A percentile compares a stretch with the other conserved stretches of the same genome.
Conservation (phyloP, 257 asterid species). For the Fraxinus excelsior region DNA sequence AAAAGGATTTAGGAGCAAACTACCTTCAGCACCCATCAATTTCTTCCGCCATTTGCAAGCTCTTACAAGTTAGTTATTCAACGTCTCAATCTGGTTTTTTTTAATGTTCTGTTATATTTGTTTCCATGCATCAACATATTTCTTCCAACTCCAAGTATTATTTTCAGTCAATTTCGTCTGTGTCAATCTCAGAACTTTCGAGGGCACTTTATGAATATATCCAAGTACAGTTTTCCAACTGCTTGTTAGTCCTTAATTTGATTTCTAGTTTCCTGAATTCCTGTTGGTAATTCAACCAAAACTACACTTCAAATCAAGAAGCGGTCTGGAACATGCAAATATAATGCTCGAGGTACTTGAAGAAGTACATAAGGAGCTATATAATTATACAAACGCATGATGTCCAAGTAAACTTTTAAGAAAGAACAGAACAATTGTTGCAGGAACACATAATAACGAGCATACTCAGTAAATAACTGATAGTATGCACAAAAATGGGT, state of each 20-base stretch:
- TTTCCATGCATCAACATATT: background rate
- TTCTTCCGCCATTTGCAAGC: conserved; percentile 30
- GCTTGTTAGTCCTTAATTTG: background rate
- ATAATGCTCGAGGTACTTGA: too few species aligned
- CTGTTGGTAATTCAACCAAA: background rate
- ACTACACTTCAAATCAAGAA: background rate
- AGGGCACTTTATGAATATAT: background rate
- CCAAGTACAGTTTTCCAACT: background rate
- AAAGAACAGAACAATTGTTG: background rate
- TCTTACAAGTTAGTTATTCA: background rate
- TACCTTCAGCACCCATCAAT: conserved; percentile 27
- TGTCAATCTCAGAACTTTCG: background rate
- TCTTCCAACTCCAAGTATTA: background rate
- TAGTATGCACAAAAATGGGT: background rate
- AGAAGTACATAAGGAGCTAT: too few species aligned
- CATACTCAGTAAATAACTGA: background rate
- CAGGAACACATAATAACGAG: background rate
- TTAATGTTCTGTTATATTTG: background rate
- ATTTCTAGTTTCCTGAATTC: background rate
- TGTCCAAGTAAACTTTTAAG: background rate
- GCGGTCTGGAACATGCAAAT: background rate
- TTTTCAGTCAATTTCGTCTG: background rate
- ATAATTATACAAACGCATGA: too few species aligned
- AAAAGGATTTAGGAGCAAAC: conserved; percentile 18
- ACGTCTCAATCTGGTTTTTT: conserved; percentile 2